Evolutionary conservation across 202 grass and related monocot species (phyloP), one percentile per base, ranked within the genome.

Genomic region (Setaria viridis): DNA sequence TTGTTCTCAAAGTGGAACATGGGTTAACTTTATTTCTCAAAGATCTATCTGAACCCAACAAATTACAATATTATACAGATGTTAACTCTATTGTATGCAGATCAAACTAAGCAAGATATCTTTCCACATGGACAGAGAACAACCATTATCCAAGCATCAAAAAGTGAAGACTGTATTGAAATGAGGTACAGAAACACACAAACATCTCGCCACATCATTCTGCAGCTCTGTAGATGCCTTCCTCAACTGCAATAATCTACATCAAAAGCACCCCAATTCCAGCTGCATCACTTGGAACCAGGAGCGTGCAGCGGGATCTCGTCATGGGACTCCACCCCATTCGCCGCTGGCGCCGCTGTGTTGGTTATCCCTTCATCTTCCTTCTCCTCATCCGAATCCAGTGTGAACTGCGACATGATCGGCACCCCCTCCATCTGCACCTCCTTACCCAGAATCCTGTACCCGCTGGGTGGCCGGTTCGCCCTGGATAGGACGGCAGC

Each of bases 321-420:
- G 5, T 85, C 70, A 53, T 82, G 83, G 0, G 86, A 68, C 81
- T 87, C 76, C 7, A 16, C 51, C 3, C 82, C 86, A 15, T 91
- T 94, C 4, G 72, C 39, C 74, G 25, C 80, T 12, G 71, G 82
- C 0, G 34, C 64, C 3, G 15, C 50, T 9, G 76, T 29, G 10
- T 62, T 11, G 63, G 87, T 75, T 72, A 85, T 77, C 19, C 35
- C 67, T 34, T 89, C 85, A 0, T 76, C 81, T 42, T 94, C 93
- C 34, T 86, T 91, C 37, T 99, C 96, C 19, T 99, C 93, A n/a
- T 93, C 93, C 0, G 90, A 96, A 88, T 93, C 93, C 45, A 99
- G 74, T 1, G 90, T 91, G 68, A 99, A 99, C 79, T 58, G 89
- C 0, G 91, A 94, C n/a, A 69, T 39, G 4, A 66, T 47, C 12